Base-by-base conservation (phyloP, 352 stramenopile species). In the Globisporangium camurandrum region DNA sequence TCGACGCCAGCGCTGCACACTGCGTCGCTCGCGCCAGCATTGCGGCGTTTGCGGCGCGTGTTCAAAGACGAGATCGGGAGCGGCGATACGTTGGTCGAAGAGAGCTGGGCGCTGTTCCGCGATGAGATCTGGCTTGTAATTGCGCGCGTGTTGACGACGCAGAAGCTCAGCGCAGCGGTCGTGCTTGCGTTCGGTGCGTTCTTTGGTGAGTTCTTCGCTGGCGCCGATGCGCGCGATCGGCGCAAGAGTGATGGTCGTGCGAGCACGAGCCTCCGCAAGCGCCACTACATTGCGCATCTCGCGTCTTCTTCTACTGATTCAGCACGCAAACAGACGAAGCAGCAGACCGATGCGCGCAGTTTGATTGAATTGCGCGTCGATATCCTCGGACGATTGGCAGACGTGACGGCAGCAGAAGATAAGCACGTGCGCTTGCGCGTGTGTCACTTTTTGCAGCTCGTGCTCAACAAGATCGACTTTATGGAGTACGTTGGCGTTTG, bases 381-480 rank as follows among this genome's bases (percentile, higher is more conserved):
- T 48, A 27, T 88, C 34, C 56, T 86, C 9, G 54, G 57, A 22
- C 51, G 72, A 0, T 47, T 88, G 11, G 59, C 80, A 54, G 61
- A 73, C 3, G 72, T 66, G 20, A 81, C 68, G n/a, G 56, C 73
- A 43, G 74, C 73, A 6, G 79, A 86, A 30, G 75, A 90, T 53
- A 78, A 82, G 39, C 61, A 56, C 19, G 67, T 82, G 24, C 53
- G 79, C 1, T 44, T 84, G 28, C 66, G 74, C 24, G 72, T 70
- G 5, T 86, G 69, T 39, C 71, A 88, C 43, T 71, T 87, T 55
- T 48, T 87, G 36, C 74, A 82, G 52, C 50, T 87, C 26, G 51
- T 86, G 5, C 57, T 86, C n/a, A 71, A 73, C 47, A 59, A 70
- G 37, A 41, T 80, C 26, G 67, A 79, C 4, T 56, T 59, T 11